Conservation (phyloP, 2,329 filamentous ascomycete species). For the Akanthomyces lecanii region DNA sequence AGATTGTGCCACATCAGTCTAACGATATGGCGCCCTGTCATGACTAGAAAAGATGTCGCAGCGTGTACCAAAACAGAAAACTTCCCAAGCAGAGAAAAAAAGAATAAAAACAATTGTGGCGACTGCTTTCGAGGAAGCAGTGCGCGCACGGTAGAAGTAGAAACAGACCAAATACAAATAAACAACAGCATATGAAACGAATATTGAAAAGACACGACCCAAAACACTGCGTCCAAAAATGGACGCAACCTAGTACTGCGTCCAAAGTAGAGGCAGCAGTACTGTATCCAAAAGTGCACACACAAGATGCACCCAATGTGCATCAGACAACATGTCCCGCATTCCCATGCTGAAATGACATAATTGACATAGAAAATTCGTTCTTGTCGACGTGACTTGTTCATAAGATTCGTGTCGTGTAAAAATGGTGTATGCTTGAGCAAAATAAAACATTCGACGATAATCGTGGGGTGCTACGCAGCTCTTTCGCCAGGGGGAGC, state of each 20-base stretch:
- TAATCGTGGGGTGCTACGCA: not conserved
- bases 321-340: slow-evolving; percentile 5
- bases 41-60: not conserved
- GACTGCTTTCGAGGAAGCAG: not conserved
- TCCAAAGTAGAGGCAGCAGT: not conserved
- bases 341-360: slow-evolving; percentile 14
- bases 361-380: slow-evolving; percentile 14
- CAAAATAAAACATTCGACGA: not conserved
- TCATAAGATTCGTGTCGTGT: slow-evolving; percentile 16
- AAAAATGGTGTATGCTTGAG: not conserved
- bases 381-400: slow-evolving; percentile 15
- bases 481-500: not conserved
- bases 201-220: not conserved
- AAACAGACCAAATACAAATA: not conserved
- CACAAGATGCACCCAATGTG: not conserved
- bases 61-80: not conserved
- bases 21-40: not conserved
- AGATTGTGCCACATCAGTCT: not conserved
- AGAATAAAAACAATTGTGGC: not conserved
- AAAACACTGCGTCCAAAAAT: not conserved
- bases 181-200: slow-evolving; percentile 6
- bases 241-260: not conserved
- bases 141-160: not conserved
- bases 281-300: not conserved
- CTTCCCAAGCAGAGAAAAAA: not conserved